phyloP scores from a whole-genome alignment of 1,284 basidiomycete genomes.

The Malassezia brasiliensis region DNA sequence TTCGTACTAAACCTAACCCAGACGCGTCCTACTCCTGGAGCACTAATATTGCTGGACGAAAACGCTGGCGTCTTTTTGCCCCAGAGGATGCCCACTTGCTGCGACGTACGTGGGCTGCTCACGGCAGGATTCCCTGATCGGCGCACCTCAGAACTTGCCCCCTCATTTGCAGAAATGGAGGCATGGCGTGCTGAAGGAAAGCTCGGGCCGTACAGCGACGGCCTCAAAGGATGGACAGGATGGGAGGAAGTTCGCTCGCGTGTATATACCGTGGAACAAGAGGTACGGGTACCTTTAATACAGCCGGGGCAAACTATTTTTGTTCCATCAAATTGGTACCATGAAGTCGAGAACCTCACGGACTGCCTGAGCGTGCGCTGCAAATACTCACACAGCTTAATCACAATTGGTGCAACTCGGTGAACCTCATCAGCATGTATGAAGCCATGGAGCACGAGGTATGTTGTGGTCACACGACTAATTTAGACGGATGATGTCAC shows the following conservation, averaged over 20 bases:
- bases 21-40: conserved; percentile 56
- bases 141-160: conserved; percentile 32
- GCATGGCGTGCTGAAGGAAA: conserved; percentile 21
- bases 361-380: conserved; percentile 25
- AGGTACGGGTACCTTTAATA: conserved; percentile 2
- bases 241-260: conserved; percentile 17
- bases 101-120: conserved; percentile 18
- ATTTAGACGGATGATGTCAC: conserved; percentile 42
- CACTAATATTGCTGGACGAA: conserved; percentile 54
- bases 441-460: conserved; percentile 49
- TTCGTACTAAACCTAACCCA: conserved; percentile 4
- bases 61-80: conserved; percentile 55
- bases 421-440: conserved; percentile 52
- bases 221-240: conserved; percentile 17
- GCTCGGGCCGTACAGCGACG: conserved; percentile 17
- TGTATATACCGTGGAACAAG: conserved; percentile 10
- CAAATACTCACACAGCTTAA: conserved; percentile 21
- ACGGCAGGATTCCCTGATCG: conserved; percentile 36
- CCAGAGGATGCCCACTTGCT: conserved; percentile 48
- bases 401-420: conserved; percentile 52
- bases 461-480: neutral
- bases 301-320: conserved; percentile 32
- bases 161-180: conserved; percentile 27
- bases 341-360: conserved; percentile 44
- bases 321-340: conserved; percentile 47